Evolutionary conservation across 2,329 filamentous ascomycete species (phyloP).

Genomic region (Penicillium sp.): DNA sequence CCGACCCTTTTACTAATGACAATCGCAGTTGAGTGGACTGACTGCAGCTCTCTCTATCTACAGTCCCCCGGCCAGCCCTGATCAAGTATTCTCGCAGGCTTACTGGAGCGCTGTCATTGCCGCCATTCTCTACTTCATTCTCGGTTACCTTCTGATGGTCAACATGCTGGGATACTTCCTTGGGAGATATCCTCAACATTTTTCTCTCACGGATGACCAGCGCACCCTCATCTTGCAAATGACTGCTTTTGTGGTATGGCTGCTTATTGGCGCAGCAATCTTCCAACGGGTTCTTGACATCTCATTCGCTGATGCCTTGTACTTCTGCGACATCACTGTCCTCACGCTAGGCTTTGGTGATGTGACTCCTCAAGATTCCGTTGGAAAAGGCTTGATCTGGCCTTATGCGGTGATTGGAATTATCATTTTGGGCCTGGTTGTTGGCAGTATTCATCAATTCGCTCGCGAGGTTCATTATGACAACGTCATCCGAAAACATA

Average conservation of each 20-base stretch:
- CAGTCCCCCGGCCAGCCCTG: slow-evolving; percentile 43
- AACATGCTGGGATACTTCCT: slow-evolving; percentile 74
- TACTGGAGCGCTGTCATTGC: slow-evolving; percentile 83
- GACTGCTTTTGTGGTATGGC: slow-evolving; percentile 74
- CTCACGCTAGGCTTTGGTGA: slow-evolving; percentile 59
- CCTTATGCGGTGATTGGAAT: slow-evolving; percentile 79
- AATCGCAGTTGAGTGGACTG: slow-evolving; percentile 54
- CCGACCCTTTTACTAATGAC: background rate
- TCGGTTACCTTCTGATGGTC: slow-evolving; percentile 67
- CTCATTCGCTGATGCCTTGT: slow-evolving; percentile 69
- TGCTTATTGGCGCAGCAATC: slow-evolving; percentile 68
- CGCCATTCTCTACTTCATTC: slow-evolving; percentile 70
- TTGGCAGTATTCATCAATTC: slow-evolving; percentile 69
- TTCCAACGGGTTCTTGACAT: slow-evolving; percentile 69
- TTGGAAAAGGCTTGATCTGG: slow-evolving; percentile 67
- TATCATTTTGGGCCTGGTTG: slow-evolving; percentile 76
- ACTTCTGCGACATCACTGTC: slow-evolving; percentile 69
- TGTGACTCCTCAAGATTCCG: slow-evolving; percentile 49
- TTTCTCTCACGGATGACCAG: slow-evolving; percentile 70
- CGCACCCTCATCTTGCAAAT: slow-evolving; percentile 86
- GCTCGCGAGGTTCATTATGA: slow-evolving; percentile 54
- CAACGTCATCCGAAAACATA: slow-evolving; percentile 57
- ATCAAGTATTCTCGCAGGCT: slow-evolving; percentile 65
- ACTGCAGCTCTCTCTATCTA: slow-evolving; percentile 62
- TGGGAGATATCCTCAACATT: slow-evolving; percentile 71